These are phyloP conservation scores for Metschnikowia similis DNA, from an alignment of 805 yeast species.

Conservation along the genomic window DNA sequence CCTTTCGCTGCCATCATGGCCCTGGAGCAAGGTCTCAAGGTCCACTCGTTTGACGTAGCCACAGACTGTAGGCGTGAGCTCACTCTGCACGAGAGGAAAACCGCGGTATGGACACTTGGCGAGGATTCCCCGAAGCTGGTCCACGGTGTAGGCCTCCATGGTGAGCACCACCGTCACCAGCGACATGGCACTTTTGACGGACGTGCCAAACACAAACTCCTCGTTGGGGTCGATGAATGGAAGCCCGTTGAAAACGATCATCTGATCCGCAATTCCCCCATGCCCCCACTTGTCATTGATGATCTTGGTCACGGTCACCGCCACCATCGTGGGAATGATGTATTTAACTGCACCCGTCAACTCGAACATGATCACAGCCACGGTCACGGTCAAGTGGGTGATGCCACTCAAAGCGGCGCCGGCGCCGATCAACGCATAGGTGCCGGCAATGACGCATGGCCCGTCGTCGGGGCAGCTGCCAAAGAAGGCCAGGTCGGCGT, in stretches of 20 bases:
- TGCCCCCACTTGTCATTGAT: conserved; percentile 74
- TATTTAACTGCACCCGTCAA: conserved; percentile 91
- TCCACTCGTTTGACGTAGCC: conserved; percentile 47
- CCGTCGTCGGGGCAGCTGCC: conserved; percentile 29
- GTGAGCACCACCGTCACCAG: conserved; percentile 36
- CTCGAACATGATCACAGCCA: conserved; percentile 93
- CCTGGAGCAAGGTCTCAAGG: conserved; percentile 13
- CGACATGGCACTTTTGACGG: conserved; percentile 63
- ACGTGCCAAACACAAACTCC: conserved; percentile 48
- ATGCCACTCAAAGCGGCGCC: conserved; percentile 94
- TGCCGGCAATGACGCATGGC: conserved; percentile 81
- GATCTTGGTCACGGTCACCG: conserved; percentile 80
- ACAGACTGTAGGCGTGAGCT: conserved; percentile 32
- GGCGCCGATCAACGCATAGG: conserved; percentile 94
- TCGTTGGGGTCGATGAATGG: conserved; percentile 77
- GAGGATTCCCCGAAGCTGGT: conserved; percentile 30
- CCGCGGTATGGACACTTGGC: conserved; percentile 38
- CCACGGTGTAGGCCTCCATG: conserved; percentile 21
- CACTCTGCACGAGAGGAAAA: conserved; percentile 51
- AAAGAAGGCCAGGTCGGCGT: conserved; percentile 34
- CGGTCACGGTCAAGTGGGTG: conserved; percentile 87
- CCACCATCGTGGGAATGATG: conserved; percentile 94
- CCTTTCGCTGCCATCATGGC: conserved; percentile 6
- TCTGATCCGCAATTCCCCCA: conserved; percentile 92
- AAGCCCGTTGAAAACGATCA: conserved; percentile 82